Base-by-base conservation (phyloP, 768 basidiomycete species). In the Tricholoma hemisulphureum region DNA sequence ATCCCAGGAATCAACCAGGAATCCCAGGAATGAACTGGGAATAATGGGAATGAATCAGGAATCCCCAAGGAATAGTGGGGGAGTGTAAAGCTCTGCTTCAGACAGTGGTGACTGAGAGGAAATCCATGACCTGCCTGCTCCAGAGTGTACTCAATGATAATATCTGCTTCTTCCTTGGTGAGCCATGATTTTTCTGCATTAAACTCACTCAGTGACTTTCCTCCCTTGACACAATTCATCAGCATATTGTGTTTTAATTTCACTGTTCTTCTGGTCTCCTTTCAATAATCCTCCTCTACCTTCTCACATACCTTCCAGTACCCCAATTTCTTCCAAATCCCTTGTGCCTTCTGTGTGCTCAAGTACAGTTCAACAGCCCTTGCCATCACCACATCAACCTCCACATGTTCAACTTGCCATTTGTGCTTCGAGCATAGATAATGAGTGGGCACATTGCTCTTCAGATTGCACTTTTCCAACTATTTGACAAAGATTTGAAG, bases 131-230 rank as follows among this genome's bases (percentile, higher is more conserved):
- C 37, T 48, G 9, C 39, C 3, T 6, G 26, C 55, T 56, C 55
- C 16, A n/a, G 3, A 7, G 31, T 35, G 41, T 18, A n/a, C 35
- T 55, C 32, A 34, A 34, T 34, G 9, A 34, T 9, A 23, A 55
- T 14, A n/a, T 41, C 13, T 11, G 37, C 18, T 26, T 55, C 53
- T 45, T 45, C 34, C 26, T 55, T 37, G 14, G 26, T 24, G 6
- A 55, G 37, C 35, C 35, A 45, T 18, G 35, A 11, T 20, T 56
- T 56, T 16, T 50, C 46, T 18, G 55, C 55, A 56, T 56, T 56
- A 43, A 56, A 56, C 46, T 56, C 26, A 11, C 11, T 29, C 18
- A 56, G 8, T n/a, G 9, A 20, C n/a, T 50, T n/a, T n/a, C 46
- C 46, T 24, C 55, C 55, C 10, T 56, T 50, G 23, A 29, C 45